phyloP scores from a whole-genome alignment of 805 yeast species.

The Candida ortonii region DNA sequence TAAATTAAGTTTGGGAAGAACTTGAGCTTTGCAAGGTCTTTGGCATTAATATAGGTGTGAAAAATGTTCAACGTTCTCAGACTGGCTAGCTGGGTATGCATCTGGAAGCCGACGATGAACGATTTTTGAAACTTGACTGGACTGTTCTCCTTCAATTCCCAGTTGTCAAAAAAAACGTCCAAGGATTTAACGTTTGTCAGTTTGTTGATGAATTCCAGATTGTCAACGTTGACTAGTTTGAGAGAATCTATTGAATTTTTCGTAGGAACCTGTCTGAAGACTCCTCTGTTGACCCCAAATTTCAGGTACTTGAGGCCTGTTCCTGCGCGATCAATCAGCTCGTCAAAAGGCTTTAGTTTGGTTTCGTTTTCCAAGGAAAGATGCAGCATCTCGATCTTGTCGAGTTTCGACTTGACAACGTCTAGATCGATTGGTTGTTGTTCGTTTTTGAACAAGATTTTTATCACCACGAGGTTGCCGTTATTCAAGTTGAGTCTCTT shows the following conservation, averaged over 20 bases:
- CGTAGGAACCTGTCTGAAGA: slow-evolving; percentile 25
- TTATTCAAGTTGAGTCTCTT: slow-evolving; percentile 28
- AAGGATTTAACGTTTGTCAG: slow-evolving; percentile 23
- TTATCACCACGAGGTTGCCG: slow-evolving; percentile 31
- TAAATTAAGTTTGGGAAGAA: slow-evolving; percentile 29
- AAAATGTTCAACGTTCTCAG: slow-evolving; percentile 28
- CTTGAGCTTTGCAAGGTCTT: slow-evolving; percentile 25
- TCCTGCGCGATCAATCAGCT: slow-evolving; percentile 26
- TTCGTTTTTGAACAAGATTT: slow-evolving; percentile 30
- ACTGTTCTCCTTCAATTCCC: slow-evolving; percentile 31
- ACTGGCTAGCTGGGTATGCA: slow-evolving; percentile 16
- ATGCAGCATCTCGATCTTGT: slow-evolving; percentile 28
- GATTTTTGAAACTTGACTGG: slow-evolving; percentile 24
- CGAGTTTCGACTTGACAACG: slow-evolving; percentile 25
- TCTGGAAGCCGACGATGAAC: slow-evolving; percentile 24
- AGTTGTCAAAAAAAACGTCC: slow-evolving; percentile 32
- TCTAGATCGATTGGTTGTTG: slow-evolving; percentile 31
- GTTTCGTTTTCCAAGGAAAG: slow-evolving; percentile 30
- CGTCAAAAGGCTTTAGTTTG: slow-evolving; percentile 29
- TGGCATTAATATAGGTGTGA: slow-evolving; percentile 30
- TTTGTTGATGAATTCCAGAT: slow-evolving; percentile 27
- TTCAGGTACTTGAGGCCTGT: slow-evolving; percentile 24
- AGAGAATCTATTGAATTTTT: slow-evolving; percentile 24
- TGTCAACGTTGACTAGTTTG: slow-evolving; percentile 31
- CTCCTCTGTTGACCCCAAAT: slow-evolving; percentile 32